Conservation (phyloP, 768 basidiomycete species). For the Phlebiopsis gigantea region DNA sequence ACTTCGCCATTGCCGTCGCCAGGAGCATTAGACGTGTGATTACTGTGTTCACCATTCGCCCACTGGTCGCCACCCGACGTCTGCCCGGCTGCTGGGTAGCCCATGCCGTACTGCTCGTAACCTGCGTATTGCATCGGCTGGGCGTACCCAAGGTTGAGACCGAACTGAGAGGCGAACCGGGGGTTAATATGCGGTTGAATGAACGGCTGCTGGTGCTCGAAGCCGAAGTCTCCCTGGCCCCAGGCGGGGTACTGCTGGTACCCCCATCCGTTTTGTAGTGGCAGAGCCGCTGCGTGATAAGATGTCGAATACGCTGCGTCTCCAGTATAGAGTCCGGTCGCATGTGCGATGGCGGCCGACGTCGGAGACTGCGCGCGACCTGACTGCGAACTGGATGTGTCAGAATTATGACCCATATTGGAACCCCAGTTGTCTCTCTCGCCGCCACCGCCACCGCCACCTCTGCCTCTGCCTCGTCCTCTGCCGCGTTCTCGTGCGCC, state of each 20-base stretch:
- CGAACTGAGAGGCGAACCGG: slow-evolving; percentile 65
- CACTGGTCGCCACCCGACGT: neutral
- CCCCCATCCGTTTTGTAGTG: slow-evolving; percentile 12
- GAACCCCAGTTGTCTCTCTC: neutral
- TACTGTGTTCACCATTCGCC: neutral
- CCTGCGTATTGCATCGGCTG: neutral
- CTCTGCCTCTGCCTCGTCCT: slow-evolving; percentile 23
- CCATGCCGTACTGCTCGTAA: neutral
- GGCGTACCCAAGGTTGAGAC: slow-evolving; percentile 35
- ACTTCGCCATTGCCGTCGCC: neutral
- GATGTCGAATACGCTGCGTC: slow-evolving; percentile 10
- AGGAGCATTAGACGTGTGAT: neutral
- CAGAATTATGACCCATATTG: slow-evolving; percentile 11
- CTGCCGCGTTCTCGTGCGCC: slow-evolving; percentile 27
- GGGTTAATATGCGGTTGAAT: slow-evolving; percentile 87
- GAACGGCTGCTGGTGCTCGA: slow-evolving; percentile 22
- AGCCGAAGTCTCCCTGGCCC: slow-evolving; percentile 14
- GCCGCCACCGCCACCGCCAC: slow-evolving; percentile 18
- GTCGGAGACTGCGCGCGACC: slow-evolving; percentile 36
- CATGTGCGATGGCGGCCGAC: slow-evolving; percentile 41
- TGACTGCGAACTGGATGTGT: slow-evolving; percentile 27
- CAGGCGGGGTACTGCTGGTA: slow-evolving; percentile 14
- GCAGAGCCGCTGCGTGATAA: neutral
- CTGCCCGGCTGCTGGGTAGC: neutral
- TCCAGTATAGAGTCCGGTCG: slow-evolving; percentile 36